Evolutionary conservation across 106 monocot species (phyloP), one percentile per base, ranked within the genome.

Genomic region (Platanthera zijinensis): DNA sequence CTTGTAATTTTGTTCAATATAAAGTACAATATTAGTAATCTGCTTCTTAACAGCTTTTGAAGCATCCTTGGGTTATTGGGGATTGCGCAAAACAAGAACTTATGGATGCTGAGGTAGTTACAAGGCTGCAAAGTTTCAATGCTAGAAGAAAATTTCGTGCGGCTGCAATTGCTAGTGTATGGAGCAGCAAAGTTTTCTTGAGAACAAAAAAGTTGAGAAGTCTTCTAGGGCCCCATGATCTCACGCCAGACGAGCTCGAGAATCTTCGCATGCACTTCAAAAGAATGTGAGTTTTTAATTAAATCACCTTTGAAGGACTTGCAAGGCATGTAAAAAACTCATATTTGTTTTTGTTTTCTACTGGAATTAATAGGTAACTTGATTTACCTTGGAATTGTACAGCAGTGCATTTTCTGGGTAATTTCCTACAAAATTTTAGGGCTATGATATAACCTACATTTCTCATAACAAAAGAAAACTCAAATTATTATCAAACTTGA

Each of bases 21-120:
- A 49, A 72, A 68, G 6, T 21, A 19, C 63, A 52, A 19, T 79
- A 52, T 75, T 53, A 28, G 47, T 0, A 70, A 70, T 47, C 48
- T 70, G 48, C 30, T 77, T 22, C 11, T 59, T 48, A 84, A 75
- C 80, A 90, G 89, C 83, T 90, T 76, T 21, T 90, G 83, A 75
- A 81, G 71, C 87, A 90, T 83, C 87, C 87, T 56, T 90, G 90
- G 90, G 90, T 90, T 70, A 77, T 90, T 48, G 90, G 90, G 30
- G 90, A 90, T 61, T 87, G 78, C 25, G 90, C 90, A 0, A 90
- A 90, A 70, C 83, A 87, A 21, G 87, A 90, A 4, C 83, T 83
- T 62, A 87, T 90, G 80, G 87, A 87, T 57, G 80, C 90, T 48
- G 90, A 87, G 64, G 90, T 87, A 30, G 90, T 90, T 19, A 81